Percentiles rank a stretch among this genome's conserved stretches.
Evolutionary conservation across 2,329 filamentous ascomycete species (phyloP).

Genomic region (Botrytis pseudocinerea): DNA sequence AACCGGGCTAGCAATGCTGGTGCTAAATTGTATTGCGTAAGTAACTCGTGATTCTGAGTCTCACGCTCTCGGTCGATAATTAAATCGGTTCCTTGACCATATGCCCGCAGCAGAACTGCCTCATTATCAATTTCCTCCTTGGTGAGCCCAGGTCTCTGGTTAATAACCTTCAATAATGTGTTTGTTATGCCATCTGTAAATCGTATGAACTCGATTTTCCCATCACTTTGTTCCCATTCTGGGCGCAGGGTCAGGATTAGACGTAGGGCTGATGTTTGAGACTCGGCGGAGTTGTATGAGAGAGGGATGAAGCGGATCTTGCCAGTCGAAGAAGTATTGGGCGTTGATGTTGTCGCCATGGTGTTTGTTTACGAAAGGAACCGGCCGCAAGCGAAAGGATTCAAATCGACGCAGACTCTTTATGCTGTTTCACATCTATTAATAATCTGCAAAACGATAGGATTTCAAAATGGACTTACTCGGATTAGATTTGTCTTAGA

Average conservation of each 20-base stretch:
- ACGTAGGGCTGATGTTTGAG: constrained; percentile 73
- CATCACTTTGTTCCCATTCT: constrained; percentile 74
- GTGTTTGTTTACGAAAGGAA: constrained; percentile 20
- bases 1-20: constrained; percentile 88
- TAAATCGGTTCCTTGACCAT: constrained; percentile 90
- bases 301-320: constrained; percentile 68
- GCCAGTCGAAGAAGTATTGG: constrained; percentile 23
- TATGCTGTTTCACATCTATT: constrained; percentile 15
- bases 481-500: not conserved
- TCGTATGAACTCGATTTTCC: constrained; percentile 78
- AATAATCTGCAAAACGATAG: constrained; percentile 15
- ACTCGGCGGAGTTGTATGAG: constrained; percentile 74
- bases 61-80: constrained; percentile 93
- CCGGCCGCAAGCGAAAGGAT: constrained; percentile 15
- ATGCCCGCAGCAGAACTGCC: constrained; percentile 86
- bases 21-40: constrained; percentile 80
- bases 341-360: constrained; percentile 23
- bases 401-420: not conserved
- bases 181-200: constrained; percentile 99
- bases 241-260: constrained; percentile 79
- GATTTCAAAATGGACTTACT: not conserved
- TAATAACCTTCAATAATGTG: constrained; percentile 79
- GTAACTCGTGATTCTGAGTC: constrained; percentile 77
- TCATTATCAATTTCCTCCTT: constrained; percentile 79
- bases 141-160: constrained; percentile 66